phyloP scores from a whole-genome alignment of 2,329 filamentous ascomycete species.

The Septoria linicola region DNA sequence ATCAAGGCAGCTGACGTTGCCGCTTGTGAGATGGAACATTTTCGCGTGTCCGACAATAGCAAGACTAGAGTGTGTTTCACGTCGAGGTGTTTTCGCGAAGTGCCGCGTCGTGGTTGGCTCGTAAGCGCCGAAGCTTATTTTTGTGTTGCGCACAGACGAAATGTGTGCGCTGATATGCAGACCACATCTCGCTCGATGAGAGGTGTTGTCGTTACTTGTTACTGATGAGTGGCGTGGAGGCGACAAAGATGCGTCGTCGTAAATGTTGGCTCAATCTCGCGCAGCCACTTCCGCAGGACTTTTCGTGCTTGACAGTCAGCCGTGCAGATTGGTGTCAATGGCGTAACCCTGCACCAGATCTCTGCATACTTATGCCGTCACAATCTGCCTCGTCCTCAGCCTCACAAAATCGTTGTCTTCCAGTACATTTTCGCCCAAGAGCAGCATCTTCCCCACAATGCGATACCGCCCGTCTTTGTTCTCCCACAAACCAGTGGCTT shows the following conservation, averaged over 20 bases:
- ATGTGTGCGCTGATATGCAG: background rate
- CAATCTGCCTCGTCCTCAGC: background rate
- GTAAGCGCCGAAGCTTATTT: background rate
- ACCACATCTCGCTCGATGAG: too few relatives aligned
- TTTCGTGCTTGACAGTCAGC: too few relatives aligned
- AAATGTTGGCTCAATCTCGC: too few relatives aligned
- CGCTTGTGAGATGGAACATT: slow-evolving; percentile 21
- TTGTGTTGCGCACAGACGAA: slow-evolving; percentile 8
- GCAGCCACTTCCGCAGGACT: too few relatives aligned
- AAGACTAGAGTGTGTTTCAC: slow-evolving; percentile 1
- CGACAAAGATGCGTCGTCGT: too few relatives aligned
- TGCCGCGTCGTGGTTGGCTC: slow-evolving; percentile 1
- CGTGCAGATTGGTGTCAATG: too few relatives aligned
- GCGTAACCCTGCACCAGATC: too few relatives aligned
- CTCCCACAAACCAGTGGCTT: background rate
- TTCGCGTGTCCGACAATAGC: slow-evolving; percentile 24
- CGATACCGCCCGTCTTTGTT: background rate
- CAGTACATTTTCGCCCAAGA: background rate
- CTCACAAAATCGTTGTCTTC: background rate
- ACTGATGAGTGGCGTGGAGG: too few relatives aligned
- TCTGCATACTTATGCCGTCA: background rate
- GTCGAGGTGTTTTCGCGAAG: background rate
- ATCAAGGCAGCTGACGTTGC: slow-evolving; percentile 18
- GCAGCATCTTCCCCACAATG: slow-evolving; percentile 7
- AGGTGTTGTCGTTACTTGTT: too few relatives aligned